Evolutionary conservation across 2,329 filamentous ascomycete species (phyloP), one percentile per base, ranked within the genome.

Genomic region (Domatiomyces globalis): DNA sequence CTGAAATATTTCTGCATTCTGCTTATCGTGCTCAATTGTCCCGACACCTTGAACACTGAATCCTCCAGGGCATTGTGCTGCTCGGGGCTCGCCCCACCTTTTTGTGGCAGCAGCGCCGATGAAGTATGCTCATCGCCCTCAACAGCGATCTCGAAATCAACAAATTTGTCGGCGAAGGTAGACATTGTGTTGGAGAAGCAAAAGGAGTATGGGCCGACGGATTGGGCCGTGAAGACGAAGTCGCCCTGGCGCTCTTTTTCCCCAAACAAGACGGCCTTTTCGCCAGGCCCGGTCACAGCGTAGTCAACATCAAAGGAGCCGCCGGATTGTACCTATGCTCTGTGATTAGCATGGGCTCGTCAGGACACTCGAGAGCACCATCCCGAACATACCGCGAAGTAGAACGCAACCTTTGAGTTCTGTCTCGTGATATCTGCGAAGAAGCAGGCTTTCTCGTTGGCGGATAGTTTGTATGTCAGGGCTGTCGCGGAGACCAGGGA

Each of bases 1-100:
- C 94, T 85, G 81, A 98, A 98, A 75, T 98, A 98, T 69, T 98
- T 98, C 66, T 98, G 92, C 74, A 95, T 95, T 64, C 92, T 81
- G 43, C 86, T 88, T 65, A 98, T 92, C 56, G 89, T 95, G 12
- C 88, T 95, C 48, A 98, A 74, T 66, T 94, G 87, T 57, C 87
- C 83, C 10, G 88, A 95, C 54, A 98, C 78, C 74, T 95, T 95
- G 75, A 92, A 87, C 63, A 96, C 85, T 43, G 87, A 90, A 72
- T 98, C 90, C 68, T 96, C 90, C 47, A 98, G 77, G 6, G 80
- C 79, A 46, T 83, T 82, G 1, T 90, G 92, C 69, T 96, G 89
- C 69, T 98, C 92, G 49, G 87, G 84, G 48, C 83, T 80, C 45
- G 87, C 85, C 56, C 88, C 89, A 69, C 88, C 87, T 71, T 94